Percentiles rank a stretch among this genome's conserved stretches.
These are phyloP conservation scores for Collybia nuda DNA, from an alignment of 768 basidiomycete species.

Conservation along the genomic window DNA sequence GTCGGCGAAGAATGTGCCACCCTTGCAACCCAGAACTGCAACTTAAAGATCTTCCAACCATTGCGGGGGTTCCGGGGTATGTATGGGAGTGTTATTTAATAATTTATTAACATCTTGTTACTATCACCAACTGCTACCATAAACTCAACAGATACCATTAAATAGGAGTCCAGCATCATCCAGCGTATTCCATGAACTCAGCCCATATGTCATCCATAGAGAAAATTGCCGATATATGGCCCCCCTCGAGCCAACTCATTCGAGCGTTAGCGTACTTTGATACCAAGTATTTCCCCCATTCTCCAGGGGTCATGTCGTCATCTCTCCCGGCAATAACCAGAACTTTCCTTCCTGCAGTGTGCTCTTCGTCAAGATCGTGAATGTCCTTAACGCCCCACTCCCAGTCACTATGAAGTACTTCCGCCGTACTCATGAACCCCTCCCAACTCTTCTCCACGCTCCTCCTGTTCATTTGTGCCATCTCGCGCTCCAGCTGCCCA, in stretches of 20 bases:
- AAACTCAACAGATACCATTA: too few relatives aligned
- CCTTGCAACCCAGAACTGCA: too few relatives aligned
- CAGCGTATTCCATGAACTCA: constrained; percentile 15
- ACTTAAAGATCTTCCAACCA: too few relatives aligned
- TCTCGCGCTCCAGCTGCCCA: constrained; percentile 33
- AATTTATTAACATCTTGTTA: too few relatives aligned
- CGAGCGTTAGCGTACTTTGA: constrained; percentile 37
- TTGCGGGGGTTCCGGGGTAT: too few relatives aligned
- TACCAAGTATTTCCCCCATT: constrained; percentile 36
- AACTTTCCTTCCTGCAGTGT: constrained; percentile 34
- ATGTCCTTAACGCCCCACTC: constrained; percentile 30
- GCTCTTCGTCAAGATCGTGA: constrained; percentile 39
- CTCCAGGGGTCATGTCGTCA: constrained; percentile 31
- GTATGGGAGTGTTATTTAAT: too few relatives aligned
- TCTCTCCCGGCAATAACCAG: constrained; percentile 31
- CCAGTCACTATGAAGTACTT: constrained; percentile 43
- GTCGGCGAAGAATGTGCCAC: too few relatives aligned
- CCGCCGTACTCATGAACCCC: constrained; percentile 35
- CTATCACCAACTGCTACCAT: too few relatives aligned
- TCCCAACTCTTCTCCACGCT: constrained; percentile 45
- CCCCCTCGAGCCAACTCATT: constrained; percentile 34
- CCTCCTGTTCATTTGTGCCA: constrained; percentile 34
- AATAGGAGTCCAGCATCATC: too few relatives aligned
- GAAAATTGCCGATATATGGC: constrained; percentile 38
- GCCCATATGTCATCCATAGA: constrained; percentile 37